phyloP scores from a whole-genome alignment of 2,329 filamentous ascomycete species.

The Aspergillus proliferans region DNA sequence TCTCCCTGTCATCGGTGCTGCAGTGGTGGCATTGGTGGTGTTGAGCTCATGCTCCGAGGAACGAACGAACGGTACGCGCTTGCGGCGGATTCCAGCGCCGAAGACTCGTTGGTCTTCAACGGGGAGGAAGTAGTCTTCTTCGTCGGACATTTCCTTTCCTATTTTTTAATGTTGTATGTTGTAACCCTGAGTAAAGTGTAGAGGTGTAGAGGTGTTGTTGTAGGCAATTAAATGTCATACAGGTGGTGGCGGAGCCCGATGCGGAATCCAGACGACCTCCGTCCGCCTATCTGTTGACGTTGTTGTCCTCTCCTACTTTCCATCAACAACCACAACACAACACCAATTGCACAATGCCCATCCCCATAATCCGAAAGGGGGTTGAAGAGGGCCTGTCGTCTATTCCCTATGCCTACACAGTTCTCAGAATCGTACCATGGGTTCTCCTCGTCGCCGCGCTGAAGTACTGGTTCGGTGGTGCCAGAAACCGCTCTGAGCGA shows the following conservation, averaged over 20 bases:
- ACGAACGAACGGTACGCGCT: constrained; percentile 55
- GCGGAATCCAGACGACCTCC: background rate
- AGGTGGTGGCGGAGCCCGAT: constrained; percentile 17
- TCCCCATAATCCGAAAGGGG: constrained; percentile 52
- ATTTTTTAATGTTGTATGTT: too few species aligned
- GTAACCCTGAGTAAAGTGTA: background rate
- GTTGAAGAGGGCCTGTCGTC: constrained; percentile 49
- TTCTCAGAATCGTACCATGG: constrained; percentile 49
- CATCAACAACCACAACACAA: constrained; percentile 1
- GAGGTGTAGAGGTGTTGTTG: background rate
- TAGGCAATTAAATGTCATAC: constrained; percentile 6
- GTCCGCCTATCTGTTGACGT: background rate
- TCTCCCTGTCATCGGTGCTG: constrained; percentile 3
- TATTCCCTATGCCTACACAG: constrained; percentile 49
- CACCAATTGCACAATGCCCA: constrained; percentile 47
- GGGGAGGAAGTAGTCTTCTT: constrained; percentile 54
- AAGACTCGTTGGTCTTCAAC: constrained; percentile 56
- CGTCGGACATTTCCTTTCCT: constrained; percentile 28
- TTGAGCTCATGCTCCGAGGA: constrained; percentile 35
- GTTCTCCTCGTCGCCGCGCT: constrained; percentile 49
- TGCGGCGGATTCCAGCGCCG: constrained; percentile 57
- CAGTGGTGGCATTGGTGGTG: constrained; percentile 25
- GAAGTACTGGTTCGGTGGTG: constrained; percentile 75
- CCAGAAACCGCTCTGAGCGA: constrained; percentile 66
- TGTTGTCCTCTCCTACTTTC: constrained; percentile 4